These are phyloP conservation scores for Sarocladiaceae sp. DNA, from an alignment of 2,329 filamentous ascomycete genomes.

Conservation along the genomic window DNA sequence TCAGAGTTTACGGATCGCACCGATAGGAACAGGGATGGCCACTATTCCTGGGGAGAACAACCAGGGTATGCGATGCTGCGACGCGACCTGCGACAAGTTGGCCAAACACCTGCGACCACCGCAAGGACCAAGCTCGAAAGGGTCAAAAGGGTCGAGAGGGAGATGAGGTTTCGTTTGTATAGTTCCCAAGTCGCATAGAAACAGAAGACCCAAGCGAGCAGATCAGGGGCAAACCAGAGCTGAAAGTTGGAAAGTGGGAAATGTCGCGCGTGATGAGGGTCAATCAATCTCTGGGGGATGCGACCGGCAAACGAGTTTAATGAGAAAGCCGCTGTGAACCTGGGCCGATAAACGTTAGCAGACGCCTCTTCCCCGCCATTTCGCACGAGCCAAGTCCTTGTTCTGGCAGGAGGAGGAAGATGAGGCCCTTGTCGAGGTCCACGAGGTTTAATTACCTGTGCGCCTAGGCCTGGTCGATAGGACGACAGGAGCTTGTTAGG, in stretches of 20 bases:
- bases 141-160: background rate
- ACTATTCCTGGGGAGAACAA: background rate
- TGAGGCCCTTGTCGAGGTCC: background rate
- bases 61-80: constrained; percentile 1
- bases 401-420: background rate
- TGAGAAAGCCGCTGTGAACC: constrained; percentile 5
- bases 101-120: constrained; percentile 3
- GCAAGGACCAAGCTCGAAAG: background rate
- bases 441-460: constrained; percentile 9
- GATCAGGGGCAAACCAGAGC: background rate
- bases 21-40: background rate
- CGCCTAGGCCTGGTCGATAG: constrained; percentile 1
- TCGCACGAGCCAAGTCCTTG: constrained; percentile 1
- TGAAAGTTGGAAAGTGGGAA: background rate
- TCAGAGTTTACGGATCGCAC: no score
- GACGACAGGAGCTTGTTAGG: background rate
- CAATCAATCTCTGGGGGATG: background rate
- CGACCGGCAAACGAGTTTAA: no score
- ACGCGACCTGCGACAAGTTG: constrained; percentile 6
- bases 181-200: constrained; percentile 1
- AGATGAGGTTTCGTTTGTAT: constrained; percentile 7
- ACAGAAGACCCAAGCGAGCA: background rate
- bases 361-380: constrained; percentile 4
- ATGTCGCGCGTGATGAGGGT: background rate
- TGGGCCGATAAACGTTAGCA: background rate